phyloP scores from a whole-genome alignment of 2,329 filamentous ascomycete species.

The Beauveria sp. region DNA sequence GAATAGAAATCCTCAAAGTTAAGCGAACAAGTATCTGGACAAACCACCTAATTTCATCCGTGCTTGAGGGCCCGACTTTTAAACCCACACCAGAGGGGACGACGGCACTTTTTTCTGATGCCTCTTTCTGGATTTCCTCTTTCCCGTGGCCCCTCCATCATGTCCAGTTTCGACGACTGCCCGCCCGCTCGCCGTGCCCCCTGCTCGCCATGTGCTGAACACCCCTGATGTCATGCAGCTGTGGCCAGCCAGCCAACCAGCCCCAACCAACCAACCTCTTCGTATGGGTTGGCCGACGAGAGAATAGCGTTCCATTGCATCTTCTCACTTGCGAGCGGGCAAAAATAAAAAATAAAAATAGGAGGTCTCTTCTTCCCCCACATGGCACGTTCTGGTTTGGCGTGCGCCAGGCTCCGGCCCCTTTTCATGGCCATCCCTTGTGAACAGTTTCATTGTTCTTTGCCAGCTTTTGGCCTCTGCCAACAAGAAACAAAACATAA shows the following conservation, averaged over 20 bases:
- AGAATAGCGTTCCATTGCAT: neutral
- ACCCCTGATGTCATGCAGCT: slow-evolving; percentile 2
- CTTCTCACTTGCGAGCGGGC: neutral
- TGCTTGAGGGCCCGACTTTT: no score
- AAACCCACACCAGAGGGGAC: no score
- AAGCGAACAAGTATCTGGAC: no score
- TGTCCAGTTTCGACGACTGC: neutral
- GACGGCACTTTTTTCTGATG: no score
- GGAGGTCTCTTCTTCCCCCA: neutral
- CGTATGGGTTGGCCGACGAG: slow-evolving; percentile 2
- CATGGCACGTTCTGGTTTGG: neutral
- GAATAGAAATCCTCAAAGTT: no score
- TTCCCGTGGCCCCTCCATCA: neutral
- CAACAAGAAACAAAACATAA: neutral
- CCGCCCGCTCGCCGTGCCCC: neutral
- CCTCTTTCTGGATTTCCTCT: no score
- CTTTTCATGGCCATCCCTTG: neutral
- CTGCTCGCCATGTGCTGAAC: slow-evolving; percentile 6
- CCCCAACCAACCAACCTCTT: neutral
- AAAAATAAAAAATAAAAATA: no score
- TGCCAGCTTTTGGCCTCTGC: neutral
- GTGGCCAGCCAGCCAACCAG: neutral
- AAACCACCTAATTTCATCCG: no score
- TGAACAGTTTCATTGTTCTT: neutral
- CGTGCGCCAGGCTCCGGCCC: neutral